Evolutionary conservation across 2,329 filamentous ascomycete species (phyloP), one percentile per base, ranked within the genome.

Genomic region (Ceratocystis lukuohia): DNA sequence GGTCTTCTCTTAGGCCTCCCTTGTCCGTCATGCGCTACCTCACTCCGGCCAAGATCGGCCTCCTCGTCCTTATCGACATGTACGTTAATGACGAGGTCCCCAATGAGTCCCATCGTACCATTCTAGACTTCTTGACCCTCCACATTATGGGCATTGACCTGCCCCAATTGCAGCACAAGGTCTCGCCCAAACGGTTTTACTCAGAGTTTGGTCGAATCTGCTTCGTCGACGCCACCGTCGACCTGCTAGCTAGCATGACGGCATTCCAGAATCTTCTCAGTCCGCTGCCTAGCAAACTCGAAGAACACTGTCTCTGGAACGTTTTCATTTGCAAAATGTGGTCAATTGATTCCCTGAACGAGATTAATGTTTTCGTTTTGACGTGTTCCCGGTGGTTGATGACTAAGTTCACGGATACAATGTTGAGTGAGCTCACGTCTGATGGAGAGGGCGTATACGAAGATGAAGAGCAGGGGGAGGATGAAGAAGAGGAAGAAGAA

Each of bases 221-320:
- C 64, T 78, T 76, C 66, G 80, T 81, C 3, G 78, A 82, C 68
- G 75, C 74, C 64, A 79, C 78, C 5, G 78, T 84, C 65, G 76
- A 77, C 65, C 75, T 86, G 56, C 77, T 84, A 57, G 75, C 82
- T 48, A 78, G 79, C 65, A 80, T 86, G 70, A 76, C 80, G 48
- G 78, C 83, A 69, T 86, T 87, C 69, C 83, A 87, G 73, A 78
- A 77, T 65, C 75, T 85, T n/a, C 79, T 87, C 17, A 73, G 74
- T 22, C 76, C 78, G 33, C 79, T 80, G 30, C 77, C 79, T 71
- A 80, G 80, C 46, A 77, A 63, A 7, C 2, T 90, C 66, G 88
- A 91, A 0, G 91, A 91, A 2, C 82, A 88, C 61, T 87, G 83
- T n/a, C 77, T 96, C n/a, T 94, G 92, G 85, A 91, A 97, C 72